phyloP scores from a whole-genome alignment of 2,329 filamentous ascomycete species.

The Curvularia eragrostidis region DNA sequence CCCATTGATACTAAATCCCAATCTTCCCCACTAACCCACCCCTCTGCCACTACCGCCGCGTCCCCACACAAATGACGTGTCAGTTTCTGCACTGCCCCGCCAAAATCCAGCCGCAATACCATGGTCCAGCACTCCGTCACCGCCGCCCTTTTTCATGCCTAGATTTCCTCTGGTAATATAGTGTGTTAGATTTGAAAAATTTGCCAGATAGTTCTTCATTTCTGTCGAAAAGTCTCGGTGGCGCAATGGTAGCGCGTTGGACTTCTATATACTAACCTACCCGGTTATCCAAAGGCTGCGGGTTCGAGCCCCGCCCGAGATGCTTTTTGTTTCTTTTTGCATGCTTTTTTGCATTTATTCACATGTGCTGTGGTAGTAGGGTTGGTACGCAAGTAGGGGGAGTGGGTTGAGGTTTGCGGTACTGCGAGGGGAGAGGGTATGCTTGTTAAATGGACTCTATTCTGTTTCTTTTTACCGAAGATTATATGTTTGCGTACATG shows the following conservation, averaged over 20 bases:
- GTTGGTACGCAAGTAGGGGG: too few species aligned
- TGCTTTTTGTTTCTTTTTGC: slow-evolving; percentile 25
- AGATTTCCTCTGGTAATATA: background rate
- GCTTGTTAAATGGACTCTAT: too few species aligned
- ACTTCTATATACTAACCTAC: slow-evolving; percentile 34
- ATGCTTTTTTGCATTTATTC: background rate
- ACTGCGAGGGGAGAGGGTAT: too few species aligned
- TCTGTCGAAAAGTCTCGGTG: slow-evolving; percentile 35
- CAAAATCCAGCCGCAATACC: too few species aligned
- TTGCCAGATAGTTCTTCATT: slow-evolving; percentile 32
- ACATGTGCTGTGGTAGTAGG: too few species aligned
- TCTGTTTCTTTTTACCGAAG: too few species aligned
- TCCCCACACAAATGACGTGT: slow-evolving; percentile 8
- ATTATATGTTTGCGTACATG: too few species aligned
- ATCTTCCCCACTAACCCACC: background rate
- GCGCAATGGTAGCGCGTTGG: slow-evolving; percentile 47
- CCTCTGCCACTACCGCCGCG: background rate
- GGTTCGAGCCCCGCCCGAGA: slow-evolving; percentile 45
- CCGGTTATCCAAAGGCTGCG: slow-evolving; percentile 39
- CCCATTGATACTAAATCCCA: too few species aligned
- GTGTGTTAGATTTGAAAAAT: slow-evolving; percentile 3
- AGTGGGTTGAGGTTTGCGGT: too few species aligned
- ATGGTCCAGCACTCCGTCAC: too few species aligned
- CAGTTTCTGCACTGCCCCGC: background rate
- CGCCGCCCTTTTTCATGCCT: background rate